Evolutionary conservation across 2,329 filamentous ascomycete genomes (phyloP).

Genomic region (Pseudocercospora ulei): DNA sequence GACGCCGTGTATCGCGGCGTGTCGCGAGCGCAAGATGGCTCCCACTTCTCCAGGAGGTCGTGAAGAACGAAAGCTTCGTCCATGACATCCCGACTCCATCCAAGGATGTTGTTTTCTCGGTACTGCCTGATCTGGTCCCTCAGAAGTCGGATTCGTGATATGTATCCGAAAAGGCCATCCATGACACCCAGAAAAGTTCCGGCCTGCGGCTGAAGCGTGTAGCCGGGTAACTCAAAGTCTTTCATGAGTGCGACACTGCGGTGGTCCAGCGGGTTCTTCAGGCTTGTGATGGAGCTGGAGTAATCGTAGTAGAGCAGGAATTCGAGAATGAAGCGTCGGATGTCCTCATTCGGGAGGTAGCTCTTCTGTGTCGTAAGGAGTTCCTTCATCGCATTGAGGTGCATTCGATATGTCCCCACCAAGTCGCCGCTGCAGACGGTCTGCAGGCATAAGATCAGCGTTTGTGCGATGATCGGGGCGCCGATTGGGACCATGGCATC

Average conservation of each 20-base stretch:
- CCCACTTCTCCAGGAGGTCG: slow-evolving; percentile 62
- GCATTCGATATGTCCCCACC: slow-evolving; percentile 47
- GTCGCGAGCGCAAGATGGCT: slow-evolving; percentile 48
- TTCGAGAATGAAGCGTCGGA: slow-evolving; percentile 60
- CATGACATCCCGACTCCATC: slow-evolving; percentile 62
- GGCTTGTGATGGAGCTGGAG: slow-evolving; percentile 49
- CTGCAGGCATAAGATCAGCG: slow-evolving; percentile 51
- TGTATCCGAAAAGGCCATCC: slow-evolving; percentile 68
- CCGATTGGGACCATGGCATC: slow-evolving; percentile 25
- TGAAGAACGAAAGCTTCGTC: slow-evolving; percentile 68
- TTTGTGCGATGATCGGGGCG: slow-evolving; percentile 52
- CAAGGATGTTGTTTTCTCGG: slow-evolving; percentile 52
- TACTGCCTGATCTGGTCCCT: slow-evolving; percentile 63
- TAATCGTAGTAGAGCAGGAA: slow-evolving; percentile 78
- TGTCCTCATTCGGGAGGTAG: slow-evolving; percentile 47
- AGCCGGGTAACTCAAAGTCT: slow-evolving; percentile 47
- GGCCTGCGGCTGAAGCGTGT: slow-evolving; percentile 47
- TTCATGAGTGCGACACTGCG: slow-evolving; percentile 46
- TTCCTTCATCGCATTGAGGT: slow-evolving; percentile 64
- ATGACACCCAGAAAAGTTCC: slow-evolving; percentile 65
- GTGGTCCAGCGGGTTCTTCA: slow-evolving; percentile 36
- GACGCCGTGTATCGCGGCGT: slow-evolving; percentile 49
- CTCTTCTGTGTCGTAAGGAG: slow-evolving; percentile 52
- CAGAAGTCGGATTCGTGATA: slow-evolving; percentile 68
- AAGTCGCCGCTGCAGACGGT: slow-evolving; percentile 53